phyloP scores from a whole-genome alignment of 768 basidiomycete genomes.

The Serendipita sp. region DNA sequence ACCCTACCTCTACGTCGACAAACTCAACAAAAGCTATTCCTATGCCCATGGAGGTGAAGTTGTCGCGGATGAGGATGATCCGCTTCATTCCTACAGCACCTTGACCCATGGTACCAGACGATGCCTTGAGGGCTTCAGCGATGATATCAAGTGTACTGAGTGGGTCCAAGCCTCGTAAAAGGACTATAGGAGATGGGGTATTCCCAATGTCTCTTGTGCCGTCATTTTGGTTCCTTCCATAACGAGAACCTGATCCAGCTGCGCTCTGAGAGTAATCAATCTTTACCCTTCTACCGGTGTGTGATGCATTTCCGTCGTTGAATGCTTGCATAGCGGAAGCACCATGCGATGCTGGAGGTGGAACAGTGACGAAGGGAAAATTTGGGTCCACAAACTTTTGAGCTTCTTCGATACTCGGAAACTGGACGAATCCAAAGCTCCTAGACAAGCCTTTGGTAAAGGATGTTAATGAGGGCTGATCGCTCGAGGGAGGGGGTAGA shows the following conservation, averaged over 20 bases:
- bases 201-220: conserved; percentile 94
- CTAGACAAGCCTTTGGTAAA: conserved; percentile 81
- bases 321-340: conserved; percentile 57
- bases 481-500: conserved; percentile 56
- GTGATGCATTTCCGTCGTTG: conserved; percentile 61
- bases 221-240: conserved; percentile 56
- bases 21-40: conserved; percentile 94
- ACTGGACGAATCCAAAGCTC: conserved; percentile 95
- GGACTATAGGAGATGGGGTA: conserved; percentile 60
- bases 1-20: conserved; percentile 70
- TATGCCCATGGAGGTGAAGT: conserved; percentile 72
- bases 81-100: conserved; percentile 79
- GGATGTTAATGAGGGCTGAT: conserved; percentile 47
- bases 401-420: conserved; percentile 71
- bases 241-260: conserved; percentile 42
- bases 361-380: conserved; percentile 83
- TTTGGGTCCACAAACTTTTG: conserved; percentile 80
- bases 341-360: conserved; percentile 80
- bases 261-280: conserved; percentile 91
- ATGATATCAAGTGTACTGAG: conserved; percentile 81
- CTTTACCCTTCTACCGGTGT: conserved; percentile 76
- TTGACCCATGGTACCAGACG: conserved; percentile 60
- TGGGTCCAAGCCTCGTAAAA: conserved; percentile 83
- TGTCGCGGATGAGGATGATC: conserved; percentile 80
- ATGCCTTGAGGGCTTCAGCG: conserved; percentile 63